Percentiles rank a stretch among this genome's conserved stretches.
Evolutionary conservation across 2,329 filamentous ascomycete genomes (phyloP).

Genomic region (Sclerotinia sclerotiorum): DNA sequence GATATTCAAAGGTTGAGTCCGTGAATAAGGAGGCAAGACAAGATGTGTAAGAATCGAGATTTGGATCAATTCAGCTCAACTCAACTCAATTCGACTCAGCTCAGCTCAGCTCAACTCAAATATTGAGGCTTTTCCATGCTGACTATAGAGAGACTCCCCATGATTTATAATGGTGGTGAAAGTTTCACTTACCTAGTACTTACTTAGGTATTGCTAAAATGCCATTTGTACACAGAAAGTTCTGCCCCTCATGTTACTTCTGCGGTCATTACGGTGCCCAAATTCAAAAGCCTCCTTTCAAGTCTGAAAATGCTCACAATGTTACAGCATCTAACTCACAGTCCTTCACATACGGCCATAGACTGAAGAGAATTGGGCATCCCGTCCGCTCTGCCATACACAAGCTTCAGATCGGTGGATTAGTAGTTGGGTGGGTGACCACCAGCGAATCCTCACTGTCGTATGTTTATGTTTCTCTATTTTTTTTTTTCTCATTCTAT

Average conservation of each 20-base stretch:
- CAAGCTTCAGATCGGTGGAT: background rate
- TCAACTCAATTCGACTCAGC: background rate
- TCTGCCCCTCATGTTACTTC: background rate
- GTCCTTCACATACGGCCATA: no score
- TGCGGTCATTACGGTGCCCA: rapidly evolving
- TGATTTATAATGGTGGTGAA: background rate
- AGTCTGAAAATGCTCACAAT: no score
- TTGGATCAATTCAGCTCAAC: background rate
- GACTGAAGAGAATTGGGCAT: background rate
- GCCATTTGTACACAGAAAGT: background rate
- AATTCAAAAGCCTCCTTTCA: background rate
- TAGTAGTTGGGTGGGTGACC: no score
- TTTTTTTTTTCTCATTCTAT: no score
- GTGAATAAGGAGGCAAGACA: constrained; percentile 40
- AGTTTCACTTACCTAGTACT: background rate
- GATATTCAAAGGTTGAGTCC: constrained; percentile 73
- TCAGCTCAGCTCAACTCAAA: background rate
- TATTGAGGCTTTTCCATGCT: background rate
- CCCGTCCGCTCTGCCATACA: background rate
- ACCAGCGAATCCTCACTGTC: background rate
- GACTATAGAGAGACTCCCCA: background rate
- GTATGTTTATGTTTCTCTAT: background rate
- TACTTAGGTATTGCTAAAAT: background rate
- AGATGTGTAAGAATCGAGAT: background rate
- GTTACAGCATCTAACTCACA: background rate